Evolutionary conservation across 2,329 filamentous ascomycete genomes (phyloP).

Genomic region (Helminthosporium solani): DNA sequence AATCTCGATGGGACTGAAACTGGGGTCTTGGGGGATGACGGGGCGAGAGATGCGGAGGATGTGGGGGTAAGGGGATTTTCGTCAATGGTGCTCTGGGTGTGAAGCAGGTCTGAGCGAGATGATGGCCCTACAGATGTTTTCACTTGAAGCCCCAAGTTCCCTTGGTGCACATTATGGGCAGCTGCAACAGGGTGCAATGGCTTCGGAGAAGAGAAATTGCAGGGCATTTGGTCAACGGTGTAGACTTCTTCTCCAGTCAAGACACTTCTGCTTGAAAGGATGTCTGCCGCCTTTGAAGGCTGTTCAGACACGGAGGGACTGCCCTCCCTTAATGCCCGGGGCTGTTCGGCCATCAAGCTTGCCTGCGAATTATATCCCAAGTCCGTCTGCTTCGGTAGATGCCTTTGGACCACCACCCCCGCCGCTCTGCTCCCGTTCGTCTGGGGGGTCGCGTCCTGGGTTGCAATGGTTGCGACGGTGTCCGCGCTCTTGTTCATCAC

Average conservation of each 20-base stretch:
- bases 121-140: neutral
- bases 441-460: neutral
- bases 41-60: neutral
- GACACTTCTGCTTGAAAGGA: constrained; percentile 10
- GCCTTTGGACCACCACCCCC: neutral
- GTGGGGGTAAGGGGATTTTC: neutral
- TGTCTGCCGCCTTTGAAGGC: constrained; percentile 11
- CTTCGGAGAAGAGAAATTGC: constrained; percentile 12
- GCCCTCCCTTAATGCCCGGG: constrained; percentile 12
- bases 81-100: neutral
- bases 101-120: neutral
- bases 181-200: constrained; percentile 13
- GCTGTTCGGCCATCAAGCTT: constrained; percentile 22
- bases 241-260: constrained; percentile 14
- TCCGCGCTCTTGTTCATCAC: constrained; percentile 21
- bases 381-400: constrained; percentile 32
- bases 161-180: constrained; percentile 5
- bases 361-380: constrained; percentile 45
- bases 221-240: constrained; percentile 20
- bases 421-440: neutral
- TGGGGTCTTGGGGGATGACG: constrained; percentile 17
- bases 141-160: neutral
- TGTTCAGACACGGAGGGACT: constrained; percentile 9
- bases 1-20: constrained; percentile 21
- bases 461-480: constrained; percentile 17